Evolutionary conservation across 805 yeast species (phyloP), one percentile per base, ranked within the genome.

Genomic region (Monosporozyma yasuniensis): DNA sequence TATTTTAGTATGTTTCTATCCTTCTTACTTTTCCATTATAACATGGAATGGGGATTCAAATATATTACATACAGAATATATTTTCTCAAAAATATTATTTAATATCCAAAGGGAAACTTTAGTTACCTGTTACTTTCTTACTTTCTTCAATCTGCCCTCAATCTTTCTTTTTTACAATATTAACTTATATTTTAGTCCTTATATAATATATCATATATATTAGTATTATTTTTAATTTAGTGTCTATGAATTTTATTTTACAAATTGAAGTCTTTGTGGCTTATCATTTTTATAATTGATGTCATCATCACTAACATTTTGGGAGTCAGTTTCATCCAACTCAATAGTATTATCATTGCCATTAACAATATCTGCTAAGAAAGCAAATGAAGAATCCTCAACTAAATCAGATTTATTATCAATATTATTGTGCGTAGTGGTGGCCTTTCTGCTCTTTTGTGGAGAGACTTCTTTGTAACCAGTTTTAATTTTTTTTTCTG

Each of bases 311-410:
- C 46, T 42, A 7, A 53, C 56, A 28, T 6, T 30, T 12, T 21
- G 9, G n/a, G 22, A 16, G 12, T 44, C 47, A 35, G 12, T 21
- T 9, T 18, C 39, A 12, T 55, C 53, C 5, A 45, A 47, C 2
- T 54, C 38, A 2, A 18, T 23, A 10, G 37, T 28, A 19, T 43
- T 38, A 4, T 37, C 23, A 4, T 18, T 37, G 8, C 11, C 12
- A 38, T 38, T 21, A 7, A 65, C 55, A 14, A 62, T 47, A 19
- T 64, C 65, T 2, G 74, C 78, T 22, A 77, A 60, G 51, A 76
- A 77, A 0, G 69, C 68, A 55, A 68, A 76, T 0, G 80, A 76
- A 10, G 68, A 69, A 51, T 72, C 77, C 11, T 54, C 46, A 3
- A 55, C 48, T 7, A 67, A 41, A 22, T 41, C 44, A 11, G 35